Percentiles rank a stretch among this genome's conserved stretches.
Evolutionary conservation across 192 early-diverging fungal species (phyloP).

Genomic region (Podila clonocystis): DNA sequence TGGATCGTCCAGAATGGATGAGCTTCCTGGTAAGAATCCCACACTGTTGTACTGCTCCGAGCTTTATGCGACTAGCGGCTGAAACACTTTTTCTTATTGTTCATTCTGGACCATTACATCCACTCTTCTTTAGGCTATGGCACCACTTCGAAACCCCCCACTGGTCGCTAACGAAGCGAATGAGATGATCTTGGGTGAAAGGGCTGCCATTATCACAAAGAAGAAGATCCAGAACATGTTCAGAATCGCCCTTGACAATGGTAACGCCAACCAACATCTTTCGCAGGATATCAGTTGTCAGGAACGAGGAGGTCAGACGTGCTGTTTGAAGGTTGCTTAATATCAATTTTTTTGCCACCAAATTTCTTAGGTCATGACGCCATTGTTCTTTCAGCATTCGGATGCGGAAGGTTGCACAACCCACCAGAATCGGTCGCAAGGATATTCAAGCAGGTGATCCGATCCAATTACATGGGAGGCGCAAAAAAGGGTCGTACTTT

Average conservation of each 20-base stretch:
- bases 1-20: conserved; percentile 55
- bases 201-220: conserved; percentile 47
- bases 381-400: conserved; percentile 56
- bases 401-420: conserved; percentile 53
- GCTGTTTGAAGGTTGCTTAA: not conserved
- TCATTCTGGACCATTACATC: not conserved
- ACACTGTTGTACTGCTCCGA: not conserved
- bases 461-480: conserved; percentile 48
- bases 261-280: not conserved
- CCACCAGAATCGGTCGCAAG: conserved; percentile 46
- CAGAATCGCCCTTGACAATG: conserved; percentile 56
- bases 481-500: conserved; percentile 43
- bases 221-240: conserved; percentile 56
- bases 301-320: not conserved
- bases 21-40: conserved; percentile 47
- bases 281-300: not conserved
- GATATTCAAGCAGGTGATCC: conserved; percentile 57
- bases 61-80: not conserved
- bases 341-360: not conserved
- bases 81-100: not conserved
- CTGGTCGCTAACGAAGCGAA: conserved; percentile 30
- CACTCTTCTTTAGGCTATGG: conserved; percentile 37
- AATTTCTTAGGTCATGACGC: conserved; percentile 49
- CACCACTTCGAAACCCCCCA: conserved; percentile 45
- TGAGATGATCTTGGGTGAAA: conserved; percentile 46